A percentile compares a stretch with the other conserved stretches of the same genome.
Evolutionary conservation across 768 basidiomycete genomes (phyloP).

Genomic region (Crassisporium funariophilum): DNA sequence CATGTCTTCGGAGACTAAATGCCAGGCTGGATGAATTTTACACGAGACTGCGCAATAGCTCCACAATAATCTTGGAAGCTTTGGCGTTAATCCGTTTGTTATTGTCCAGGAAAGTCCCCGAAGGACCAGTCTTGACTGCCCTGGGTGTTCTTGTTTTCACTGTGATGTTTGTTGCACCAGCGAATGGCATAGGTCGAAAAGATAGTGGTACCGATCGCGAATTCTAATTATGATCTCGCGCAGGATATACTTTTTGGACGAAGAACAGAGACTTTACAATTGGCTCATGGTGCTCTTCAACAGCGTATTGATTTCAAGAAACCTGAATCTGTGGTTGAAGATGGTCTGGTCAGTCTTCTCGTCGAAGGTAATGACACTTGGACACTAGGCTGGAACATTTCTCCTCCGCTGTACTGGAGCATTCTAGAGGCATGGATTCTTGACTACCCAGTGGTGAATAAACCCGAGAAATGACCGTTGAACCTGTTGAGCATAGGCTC

Average conservation of each 20-base stretch:
- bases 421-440: slow-evolving; percentile 27
- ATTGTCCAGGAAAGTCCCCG: slow-evolving; percentile 12
- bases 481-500: not conserved
- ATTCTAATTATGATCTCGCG: not conserved
- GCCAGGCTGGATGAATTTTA: slow-evolving; percentile 34
- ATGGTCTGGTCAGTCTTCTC: slow-evolving; percentile 24
- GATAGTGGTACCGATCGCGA: too few species aligned
- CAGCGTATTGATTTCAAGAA: slow-evolving; percentile 39
- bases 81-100: slow-evolving; percentile 23
- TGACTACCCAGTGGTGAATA: slow-evolving; percentile 40
- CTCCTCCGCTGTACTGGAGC: slow-evolving; percentile 43
- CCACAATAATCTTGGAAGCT: slow-evolving; percentile 29
- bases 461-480: too few species aligned
- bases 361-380: slow-evolving; percentile 30
- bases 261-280: slow-evolving; percentile 35
- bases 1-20: slow-evolving; percentile 34
- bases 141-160: too few species aligned
- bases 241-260: slow-evolving; percentile 45
- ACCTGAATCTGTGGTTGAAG: slow-evolving; percentile 29
- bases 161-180: too few species aligned
- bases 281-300: slow-evolving; percentile 40
- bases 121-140: too few species aligned
- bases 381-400: slow-evolving; percentile 28
- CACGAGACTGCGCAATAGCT: slow-evolving; percentile 19
- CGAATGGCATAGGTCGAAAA: too few species aligned